phyloP scores from a whole-genome alignment of 2,329 filamentous ascomycete genomes.

The Chaetothyriales sp. region DNA sequence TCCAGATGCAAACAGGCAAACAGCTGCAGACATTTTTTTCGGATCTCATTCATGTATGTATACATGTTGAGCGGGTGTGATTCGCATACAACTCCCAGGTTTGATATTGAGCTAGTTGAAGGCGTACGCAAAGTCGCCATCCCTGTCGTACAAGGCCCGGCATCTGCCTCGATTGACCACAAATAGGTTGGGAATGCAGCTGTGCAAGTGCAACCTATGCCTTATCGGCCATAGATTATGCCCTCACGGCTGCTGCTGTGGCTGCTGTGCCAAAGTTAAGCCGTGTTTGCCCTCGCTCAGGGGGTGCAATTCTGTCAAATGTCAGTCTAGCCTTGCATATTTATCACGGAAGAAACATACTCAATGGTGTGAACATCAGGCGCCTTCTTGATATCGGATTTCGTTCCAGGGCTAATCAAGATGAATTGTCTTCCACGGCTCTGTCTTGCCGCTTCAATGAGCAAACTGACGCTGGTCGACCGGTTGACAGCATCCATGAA shows the following conservation, averaged over 20 bases:
- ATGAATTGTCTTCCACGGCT: slow-evolving; percentile 90
- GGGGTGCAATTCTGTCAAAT: slow-evolving; percentile 26
- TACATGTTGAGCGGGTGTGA: not conserved
- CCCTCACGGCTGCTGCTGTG: not conserved
- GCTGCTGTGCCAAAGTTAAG: slow-evolving; percentile 21
- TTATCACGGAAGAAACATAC: slow-evolving; percentile 18
- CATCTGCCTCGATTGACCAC: not conserved
- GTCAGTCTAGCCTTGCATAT: slow-evolving; percentile 5
- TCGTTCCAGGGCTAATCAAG: slow-evolving; percentile 84
- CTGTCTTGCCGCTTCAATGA: slow-evolving; percentile 73
- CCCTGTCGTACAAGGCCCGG: not conserved
- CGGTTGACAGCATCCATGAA: slow-evolving; percentile 98
- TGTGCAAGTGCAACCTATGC: not conserved
- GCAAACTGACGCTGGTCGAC: slow-evolving; percentile 82
- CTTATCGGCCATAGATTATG: not conserved
- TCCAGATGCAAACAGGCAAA: not conserved
- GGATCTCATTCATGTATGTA: too few species aligned
- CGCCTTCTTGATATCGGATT: slow-evolving; percentile 37
- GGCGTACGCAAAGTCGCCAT: not conserved
- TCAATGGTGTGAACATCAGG: slow-evolving; percentile 32
- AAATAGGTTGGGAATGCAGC: not conserved
- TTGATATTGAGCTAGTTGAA: not conserved
- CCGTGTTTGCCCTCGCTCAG: slow-evolving; percentile 29
- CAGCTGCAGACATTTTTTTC: not conserved
- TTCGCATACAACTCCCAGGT: not conserved